A percentile compares a stretch with the other conserved stretches of the same genome.
These are phyloP conservation scores for Elaphomyces granulatus DNA, from an alignment of 495 filamentous ascomycete species.

Conservation along the genomic window DNA sequence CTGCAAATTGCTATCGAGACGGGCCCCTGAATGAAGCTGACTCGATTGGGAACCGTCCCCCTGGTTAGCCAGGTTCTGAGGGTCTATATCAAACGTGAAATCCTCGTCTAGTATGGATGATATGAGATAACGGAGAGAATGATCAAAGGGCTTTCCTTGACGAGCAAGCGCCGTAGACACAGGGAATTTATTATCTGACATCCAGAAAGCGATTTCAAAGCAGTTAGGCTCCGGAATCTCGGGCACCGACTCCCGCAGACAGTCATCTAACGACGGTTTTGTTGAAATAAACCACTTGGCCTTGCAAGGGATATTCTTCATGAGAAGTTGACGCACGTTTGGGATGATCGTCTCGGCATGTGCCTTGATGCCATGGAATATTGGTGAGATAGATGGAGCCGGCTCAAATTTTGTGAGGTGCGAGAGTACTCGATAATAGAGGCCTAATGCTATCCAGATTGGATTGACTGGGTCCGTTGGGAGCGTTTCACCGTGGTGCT, in stretches of 20 bases:
- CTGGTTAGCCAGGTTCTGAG: background rate
- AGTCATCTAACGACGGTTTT: background rate
- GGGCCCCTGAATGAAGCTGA: too few species aligned
- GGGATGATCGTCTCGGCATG: background rate
- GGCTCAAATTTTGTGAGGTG: conserved; percentile 3
- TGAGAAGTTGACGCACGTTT: background rate
- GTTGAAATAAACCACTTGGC: background rate
- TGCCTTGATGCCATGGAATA: conserved; percentile 2
- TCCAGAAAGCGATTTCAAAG: background rate
- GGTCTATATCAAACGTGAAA: background rate
- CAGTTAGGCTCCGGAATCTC: background rate
- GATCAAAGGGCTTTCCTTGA: background rate
- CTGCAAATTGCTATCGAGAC: too few species aligned
- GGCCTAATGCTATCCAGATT: conserved; percentile 7
- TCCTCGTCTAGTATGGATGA: background rate
- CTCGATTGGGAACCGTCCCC: too few species aligned
- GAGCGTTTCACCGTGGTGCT: too few species aligned
- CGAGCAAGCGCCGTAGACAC: background rate
- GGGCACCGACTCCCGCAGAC: background rate
- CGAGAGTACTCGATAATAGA: conserved; percentile 9
- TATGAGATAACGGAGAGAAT: background rate
- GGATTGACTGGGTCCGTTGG: background rate
- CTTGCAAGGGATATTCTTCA: background rate
- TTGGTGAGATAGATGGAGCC: background rate
- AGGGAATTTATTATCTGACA: background rate